Percentiles rank a stretch among this genome's conserved stretches.
These are phyloP conservation scores for Chenopodium berlandieri DNA, from an alignment of 148 eudicot genomes.

Conservation along the genomic window DNA sequence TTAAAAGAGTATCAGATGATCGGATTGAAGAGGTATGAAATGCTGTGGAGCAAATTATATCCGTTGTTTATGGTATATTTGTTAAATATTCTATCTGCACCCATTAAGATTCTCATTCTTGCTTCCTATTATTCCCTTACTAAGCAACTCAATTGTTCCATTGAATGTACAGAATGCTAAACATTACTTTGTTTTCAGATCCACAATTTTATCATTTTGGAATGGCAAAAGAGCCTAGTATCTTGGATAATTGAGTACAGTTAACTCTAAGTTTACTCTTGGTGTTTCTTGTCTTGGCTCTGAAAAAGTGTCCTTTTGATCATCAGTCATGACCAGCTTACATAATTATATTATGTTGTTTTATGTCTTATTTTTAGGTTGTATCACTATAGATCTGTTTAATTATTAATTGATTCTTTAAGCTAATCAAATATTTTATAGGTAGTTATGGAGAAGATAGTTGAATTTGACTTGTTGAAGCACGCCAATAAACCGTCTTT, in stretches of 20 bases:
- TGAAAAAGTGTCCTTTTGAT: not conserved
- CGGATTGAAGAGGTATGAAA: slow-evolving; percentile 65
- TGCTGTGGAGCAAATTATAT: not conserved
- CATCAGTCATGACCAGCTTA: not conserved
- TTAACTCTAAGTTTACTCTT: not conserved
- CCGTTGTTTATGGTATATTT: not conserved
- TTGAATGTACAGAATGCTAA: not conserved
- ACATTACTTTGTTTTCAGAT: not conserved
- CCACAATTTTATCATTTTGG: not conserved
- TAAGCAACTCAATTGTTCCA: not conserved
- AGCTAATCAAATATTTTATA: slow-evolving; percentile 25
- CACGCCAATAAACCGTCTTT: slow-evolving; percentile 84
- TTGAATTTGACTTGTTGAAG: slow-evolving; percentile 87
- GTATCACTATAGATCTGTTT: not conserved
- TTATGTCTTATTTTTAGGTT: not conserved
- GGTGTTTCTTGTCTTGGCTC: not conserved
- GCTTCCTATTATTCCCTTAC: not conserved
- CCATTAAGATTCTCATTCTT: not conserved
- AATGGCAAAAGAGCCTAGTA: not conserved
- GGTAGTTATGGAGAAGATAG: slow-evolving; percentile 85
- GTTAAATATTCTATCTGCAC: not conserved
- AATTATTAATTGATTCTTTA: not conserved
- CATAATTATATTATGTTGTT: no score
- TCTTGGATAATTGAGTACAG: not conserved
- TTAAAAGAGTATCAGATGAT: slow-evolving; percentile 75